Conservation (phyloP, 1,284 basidiomycete species). For the Marasmius fiardii region DNA sequence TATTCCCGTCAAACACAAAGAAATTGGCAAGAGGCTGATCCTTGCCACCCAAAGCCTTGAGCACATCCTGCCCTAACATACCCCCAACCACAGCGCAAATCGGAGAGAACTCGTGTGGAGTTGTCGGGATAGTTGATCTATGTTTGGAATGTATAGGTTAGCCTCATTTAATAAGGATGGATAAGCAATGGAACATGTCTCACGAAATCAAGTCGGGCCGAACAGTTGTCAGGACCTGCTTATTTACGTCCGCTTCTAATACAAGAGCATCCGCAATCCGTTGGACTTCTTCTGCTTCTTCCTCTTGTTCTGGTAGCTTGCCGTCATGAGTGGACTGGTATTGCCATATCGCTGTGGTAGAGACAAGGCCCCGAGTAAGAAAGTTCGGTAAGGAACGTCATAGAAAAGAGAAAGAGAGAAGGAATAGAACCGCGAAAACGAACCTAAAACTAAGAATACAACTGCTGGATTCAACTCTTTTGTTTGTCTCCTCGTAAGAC, state of each 20-base stretch:
- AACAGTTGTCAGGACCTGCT: slow-evolving; percentile 54
- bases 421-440: slow-evolving; percentile 17
- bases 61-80: slow-evolving; percentile 90
- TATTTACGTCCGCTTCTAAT: slow-evolving; percentile 63
- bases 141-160: slow-evolving; percentile 3
- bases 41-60: slow-evolving; percentile 87
- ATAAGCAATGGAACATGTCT: slow-evolving; percentile 19
- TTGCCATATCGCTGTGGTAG: slow-evolving; percentile 76
- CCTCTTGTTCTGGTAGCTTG: slow-evolving; percentile 50
- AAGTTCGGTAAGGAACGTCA: not conserved
- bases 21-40: slow-evolving; percentile 94
- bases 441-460: slow-evolving; percentile 74
- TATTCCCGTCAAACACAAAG: slow-evolving; percentile 84
- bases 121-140: slow-evolving; percentile 65
- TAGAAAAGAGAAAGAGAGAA: not conserved
- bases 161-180: slow-evolving; percentile 4
- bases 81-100: slow-evolving; percentile 93
- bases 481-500: slow-evolving; percentile 67
- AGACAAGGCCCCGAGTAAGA: not conserved
- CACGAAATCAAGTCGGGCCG: slow-evolving; percentile 61
- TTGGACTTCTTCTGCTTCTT: slow-evolving; percentile 55
- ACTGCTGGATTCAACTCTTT: slow-evolving; percentile 76
- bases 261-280: slow-evolving; percentile 60
- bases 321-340: slow-evolving; percentile 60
- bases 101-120: slow-evolving; percentile 83